Percentiles rank a stretch among this genome's conserved stretches.
phyloP scores from a whole-genome alignment of 2,329 filamentous ascomycete species.

The Colletotrichum spinosum region DNA sequence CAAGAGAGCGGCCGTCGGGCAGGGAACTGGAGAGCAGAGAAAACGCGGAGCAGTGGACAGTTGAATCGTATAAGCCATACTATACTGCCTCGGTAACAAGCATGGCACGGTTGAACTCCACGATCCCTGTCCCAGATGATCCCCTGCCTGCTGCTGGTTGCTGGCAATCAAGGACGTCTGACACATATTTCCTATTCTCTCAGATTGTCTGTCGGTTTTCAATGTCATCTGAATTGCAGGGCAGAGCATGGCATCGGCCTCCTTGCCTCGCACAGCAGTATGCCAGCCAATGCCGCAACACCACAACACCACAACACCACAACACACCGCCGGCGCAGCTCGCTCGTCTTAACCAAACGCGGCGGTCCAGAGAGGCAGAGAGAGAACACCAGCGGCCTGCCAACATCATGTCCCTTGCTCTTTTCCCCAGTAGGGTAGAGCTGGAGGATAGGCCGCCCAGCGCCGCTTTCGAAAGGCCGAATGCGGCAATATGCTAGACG shows the following conservation, averaged over 20 bases:
- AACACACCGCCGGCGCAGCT: constrained; percentile 8
- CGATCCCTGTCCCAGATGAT: constrained; percentile 6
- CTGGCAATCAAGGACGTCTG: constrained; percentile 18
- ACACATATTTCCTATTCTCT: not conserved
- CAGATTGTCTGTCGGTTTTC: constrained; percentile 1
- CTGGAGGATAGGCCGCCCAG: constrained; percentile 20
- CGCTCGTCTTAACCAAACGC: constrained; percentile 35
- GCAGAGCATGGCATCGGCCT: constrained; percentile 9
- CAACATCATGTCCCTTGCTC: constrained; percentile 12
- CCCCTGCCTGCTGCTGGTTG: constrained; percentile 6
- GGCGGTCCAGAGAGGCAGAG: constrained; percentile 25
- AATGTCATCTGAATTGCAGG: not conserved
- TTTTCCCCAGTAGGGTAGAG: constrained; percentile 12
- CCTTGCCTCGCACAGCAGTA: not conserved
- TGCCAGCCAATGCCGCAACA: not conserved
- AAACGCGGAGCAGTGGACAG: too few species aligned
- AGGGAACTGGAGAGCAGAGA: too few species aligned
- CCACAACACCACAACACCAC: constrained; percentile 11
- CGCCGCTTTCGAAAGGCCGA: constrained; percentile 38
- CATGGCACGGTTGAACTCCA: too few species aligned
- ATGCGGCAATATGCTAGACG: constrained; percentile 39
- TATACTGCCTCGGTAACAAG: too few species aligned
- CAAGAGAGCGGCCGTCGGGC: too few species aligned
- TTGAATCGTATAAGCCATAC: too few species aligned
- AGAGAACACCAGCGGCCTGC: constrained; percentile 1